Conservation (phyloP, 2,329 filamentous ascomycete species). For the Conoideocrella luteorostrata region DNA sequence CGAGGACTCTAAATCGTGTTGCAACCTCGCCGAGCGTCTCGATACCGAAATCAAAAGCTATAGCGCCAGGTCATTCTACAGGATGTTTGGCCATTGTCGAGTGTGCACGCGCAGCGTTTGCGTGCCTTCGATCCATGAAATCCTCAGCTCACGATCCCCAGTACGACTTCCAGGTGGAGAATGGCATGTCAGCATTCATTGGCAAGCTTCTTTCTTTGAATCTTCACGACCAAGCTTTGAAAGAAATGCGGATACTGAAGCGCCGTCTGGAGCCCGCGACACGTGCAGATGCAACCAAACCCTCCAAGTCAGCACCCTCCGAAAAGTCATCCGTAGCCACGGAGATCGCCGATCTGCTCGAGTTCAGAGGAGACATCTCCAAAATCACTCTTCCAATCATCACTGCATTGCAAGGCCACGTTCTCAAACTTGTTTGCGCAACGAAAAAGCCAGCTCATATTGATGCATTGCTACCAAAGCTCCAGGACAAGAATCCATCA, state of each 20-base stretch:
- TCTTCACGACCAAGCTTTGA: conserved; percentile 60
- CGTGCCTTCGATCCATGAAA: conserved; percentile 54
- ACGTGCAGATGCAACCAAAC: conserved; percentile 24
- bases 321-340: conserved; percentile 24
- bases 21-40: conserved; percentile 43
- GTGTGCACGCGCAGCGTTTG: conserved; percentile 62
- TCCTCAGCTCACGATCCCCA: conserved; percentile 46
- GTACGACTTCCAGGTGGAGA: conserved; percentile 64
- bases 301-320: conserved; percentile 19
- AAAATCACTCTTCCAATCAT: conserved; percentile 45
- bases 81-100: conserved; percentile 56
- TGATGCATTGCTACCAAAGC: conserved; percentile 48
- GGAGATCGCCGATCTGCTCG: conserved; percentile 51
- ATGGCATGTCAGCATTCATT: conserved; percentile 63
- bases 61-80: conserved; percentile 26
- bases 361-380: conserved; percentile 45
- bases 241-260: conserved; percentile 62
- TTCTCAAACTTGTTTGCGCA: conserved; percentile 55
- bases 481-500: conserved; percentile 44
- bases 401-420: conserved; percentile 58
- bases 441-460: conserved; percentile 53
- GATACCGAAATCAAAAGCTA: conserved; percentile 25
- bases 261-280: conserved; percentile 44
- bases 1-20: conserved; percentile 54
- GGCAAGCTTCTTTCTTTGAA: conserved; percentile 59